phyloP scores from a whole-genome alignment of 345 rosid species.

The Psidium friedrichsthalianum region DNA sequence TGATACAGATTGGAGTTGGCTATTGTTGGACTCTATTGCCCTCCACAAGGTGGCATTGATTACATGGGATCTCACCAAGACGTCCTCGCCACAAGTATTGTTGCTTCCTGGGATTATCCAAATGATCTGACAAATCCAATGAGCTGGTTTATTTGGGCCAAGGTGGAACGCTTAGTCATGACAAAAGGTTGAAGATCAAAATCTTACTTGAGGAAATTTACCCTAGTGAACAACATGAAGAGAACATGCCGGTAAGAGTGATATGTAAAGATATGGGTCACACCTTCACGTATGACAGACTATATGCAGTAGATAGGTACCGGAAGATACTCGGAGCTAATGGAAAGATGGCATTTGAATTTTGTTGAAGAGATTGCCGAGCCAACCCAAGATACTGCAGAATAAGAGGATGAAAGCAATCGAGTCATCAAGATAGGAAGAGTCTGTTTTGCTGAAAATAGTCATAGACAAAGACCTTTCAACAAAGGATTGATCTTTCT shows the following conservation, averaged over 20 bases:
- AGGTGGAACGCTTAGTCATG: neutral
- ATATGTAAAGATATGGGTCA: neutral
- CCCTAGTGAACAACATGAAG: slow-evolving; percentile 3
- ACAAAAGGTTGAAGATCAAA: slow-evolving; percentile 9
- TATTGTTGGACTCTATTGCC: slow-evolving; percentile 5
- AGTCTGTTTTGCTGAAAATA: neutral
- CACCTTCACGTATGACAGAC: slow-evolving; percentile 4
- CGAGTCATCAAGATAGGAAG: neutral
- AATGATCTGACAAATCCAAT: neutral
- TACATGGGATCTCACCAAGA: neutral
- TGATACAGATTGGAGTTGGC: slow-evolving; percentile 2
- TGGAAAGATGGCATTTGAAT: neutral
- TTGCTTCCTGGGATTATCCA: slow-evolving; percentile 1
- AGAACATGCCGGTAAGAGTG: slow-evolving; percentile 6
- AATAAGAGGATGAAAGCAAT: neutral
- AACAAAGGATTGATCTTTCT: too few relatives aligned
- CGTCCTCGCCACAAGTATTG: slow-evolving; percentile 4
- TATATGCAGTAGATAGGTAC: neutral
- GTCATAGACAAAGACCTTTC: too few relatives aligned
- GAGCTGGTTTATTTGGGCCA: slow-evolving; percentile 4
- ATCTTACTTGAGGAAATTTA: slow-evolving; percentile 8
- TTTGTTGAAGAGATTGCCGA: neutral
- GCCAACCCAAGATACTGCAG: neutral
- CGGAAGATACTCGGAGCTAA: neutral
- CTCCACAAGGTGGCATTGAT: slow-evolving; percentile 5